phyloP scores from a whole-genome alignment of 2,329 filamentous ascomycete species.

The Trichoderma sp. region DNA sequence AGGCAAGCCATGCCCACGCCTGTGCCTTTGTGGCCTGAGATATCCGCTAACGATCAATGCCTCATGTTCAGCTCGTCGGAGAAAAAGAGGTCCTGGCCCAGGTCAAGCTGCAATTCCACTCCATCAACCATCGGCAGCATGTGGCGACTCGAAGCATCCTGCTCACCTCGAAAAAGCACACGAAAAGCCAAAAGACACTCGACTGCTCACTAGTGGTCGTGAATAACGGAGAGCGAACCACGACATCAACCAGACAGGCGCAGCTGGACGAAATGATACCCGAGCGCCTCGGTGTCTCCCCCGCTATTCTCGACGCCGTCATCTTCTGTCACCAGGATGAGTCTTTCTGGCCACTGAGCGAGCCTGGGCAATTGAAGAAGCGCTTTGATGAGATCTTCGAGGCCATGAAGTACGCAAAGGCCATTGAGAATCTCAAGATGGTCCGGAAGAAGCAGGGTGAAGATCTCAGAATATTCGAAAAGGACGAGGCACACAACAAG shows the following conservation, averaged over 20 bases:
- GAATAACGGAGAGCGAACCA: conserved; percentile 76
- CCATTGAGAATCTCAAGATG: conserved; percentile 90
- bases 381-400: conserved; percentile 98
- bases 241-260: conserved; percentile 76
- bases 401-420: conserved; percentile 94
- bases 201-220: conserved; percentile 77
- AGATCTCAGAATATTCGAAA: conserved; percentile 71
- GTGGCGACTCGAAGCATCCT: conserved; percentile 83
- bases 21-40: background rate
- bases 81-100: conserved; percentile 90
- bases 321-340: conserved; percentile 99
- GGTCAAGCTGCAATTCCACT: conserved; percentile 85
- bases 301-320: conserved; percentile 87
- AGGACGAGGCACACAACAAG: conserved; percentile 76
- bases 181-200: conserved; percentile 76
- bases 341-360: conserved; percentile 93
- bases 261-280: conserved; percentile 86
- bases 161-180: conserved; percentile 81
- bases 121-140: conserved; percentile 75
- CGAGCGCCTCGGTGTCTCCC: conserved; percentile 82
- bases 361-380: conserved; percentile 83
- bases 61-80: conserved; percentile 61
- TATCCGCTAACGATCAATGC: background rate
- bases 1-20: conserved; percentile 50
- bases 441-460: conserved; percentile 81